Base-by-base conservation (phyloP, 352 stramenopile genomes). In the Phytopythium chamaehyphon region DNA sequence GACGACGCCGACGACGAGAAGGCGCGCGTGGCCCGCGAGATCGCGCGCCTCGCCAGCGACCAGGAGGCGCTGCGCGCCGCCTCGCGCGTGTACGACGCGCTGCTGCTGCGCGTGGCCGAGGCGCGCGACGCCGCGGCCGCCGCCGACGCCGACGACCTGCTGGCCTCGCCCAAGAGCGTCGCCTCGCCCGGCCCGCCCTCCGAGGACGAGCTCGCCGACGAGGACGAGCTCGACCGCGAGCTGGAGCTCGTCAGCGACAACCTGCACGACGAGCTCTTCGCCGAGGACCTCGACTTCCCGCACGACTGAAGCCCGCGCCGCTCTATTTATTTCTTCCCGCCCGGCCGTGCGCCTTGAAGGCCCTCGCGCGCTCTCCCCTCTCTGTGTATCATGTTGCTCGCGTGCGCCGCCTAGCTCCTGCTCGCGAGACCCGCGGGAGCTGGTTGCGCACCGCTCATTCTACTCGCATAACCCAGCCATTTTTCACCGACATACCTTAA, bases 11-110 rank as follows among this genome's bases (percentile, higher is more conserved):
- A 69, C 24, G 83, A 91, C 40, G 83, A 93, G 60, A 86, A 88
- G 58, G 79, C 88, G 54, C 75, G 88, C 54, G 91, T 93, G 49
- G 66, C 91, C 52, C 71, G 69, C 28, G 83, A 93, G 64, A 93
- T 93, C 56, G 76, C 88, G 58, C 83, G 83, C 6, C 59, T 93
- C 31, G 87, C 82, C 67, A 81, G 67, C 31, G 80, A 84, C 68
- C 88, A 89, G 55, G 69, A 75, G 56, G 68, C 78, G 43, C 61
- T 69, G 21, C 54, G 67, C 11, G 57, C 61, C 15, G 59, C 64
- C 7, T 55, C 57, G 23, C 54, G 53, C 42, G 51, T 73, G 36
- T 71, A 74, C 59, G 67, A 77, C 53, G 55, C 66, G 49, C 52
- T 62, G 42, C 60, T 68, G 45, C 45, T 61, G 6, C 52, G 47